Evolutionary conservation across 1,139 yeast species (phyloP).

Genomic region (Sugiyamaella neomexicana): DNA sequence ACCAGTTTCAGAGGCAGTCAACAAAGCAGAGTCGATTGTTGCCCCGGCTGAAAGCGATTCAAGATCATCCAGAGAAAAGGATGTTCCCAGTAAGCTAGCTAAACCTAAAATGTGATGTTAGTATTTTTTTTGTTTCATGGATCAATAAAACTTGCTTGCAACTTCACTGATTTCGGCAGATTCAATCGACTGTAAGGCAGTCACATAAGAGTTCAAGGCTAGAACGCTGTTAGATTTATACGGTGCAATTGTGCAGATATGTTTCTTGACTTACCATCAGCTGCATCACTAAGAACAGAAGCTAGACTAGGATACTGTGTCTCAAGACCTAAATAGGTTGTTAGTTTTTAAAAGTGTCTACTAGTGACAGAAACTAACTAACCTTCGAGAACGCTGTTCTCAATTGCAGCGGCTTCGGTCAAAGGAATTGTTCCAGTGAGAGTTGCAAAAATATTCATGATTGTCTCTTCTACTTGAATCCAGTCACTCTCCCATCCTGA

Average conservation of each 20-base stretch:
- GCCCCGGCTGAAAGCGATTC: background rate
- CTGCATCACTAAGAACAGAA: conserved; percentile 4
- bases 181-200: background rate
- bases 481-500: conserved; percentile 3
- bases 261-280: conserved; percentile 1
- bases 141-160: background rate
- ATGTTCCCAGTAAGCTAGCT: background rate
- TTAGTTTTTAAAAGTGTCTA: background rate
- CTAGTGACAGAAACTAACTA: background rate
- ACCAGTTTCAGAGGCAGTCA: background rate
- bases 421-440: background rate
- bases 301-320: conserved; percentile 1
- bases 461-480: background rate
- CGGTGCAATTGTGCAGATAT: background rate
- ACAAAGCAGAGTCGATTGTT: background rate
- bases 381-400: background rate
- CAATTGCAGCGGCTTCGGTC: conserved; percentile 1
- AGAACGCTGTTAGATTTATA: background rate
- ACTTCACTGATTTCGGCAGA: background rate
- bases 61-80: background rate
- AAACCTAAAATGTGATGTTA: background rate
- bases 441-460: background rate
- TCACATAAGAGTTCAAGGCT: background rate
- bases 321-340: background rate
- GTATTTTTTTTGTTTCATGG: background rate